Evolutionary conservation across 2,329 filamentous ascomycete species (phyloP).

Genomic region (Trichophyton verrucosum): DNA sequence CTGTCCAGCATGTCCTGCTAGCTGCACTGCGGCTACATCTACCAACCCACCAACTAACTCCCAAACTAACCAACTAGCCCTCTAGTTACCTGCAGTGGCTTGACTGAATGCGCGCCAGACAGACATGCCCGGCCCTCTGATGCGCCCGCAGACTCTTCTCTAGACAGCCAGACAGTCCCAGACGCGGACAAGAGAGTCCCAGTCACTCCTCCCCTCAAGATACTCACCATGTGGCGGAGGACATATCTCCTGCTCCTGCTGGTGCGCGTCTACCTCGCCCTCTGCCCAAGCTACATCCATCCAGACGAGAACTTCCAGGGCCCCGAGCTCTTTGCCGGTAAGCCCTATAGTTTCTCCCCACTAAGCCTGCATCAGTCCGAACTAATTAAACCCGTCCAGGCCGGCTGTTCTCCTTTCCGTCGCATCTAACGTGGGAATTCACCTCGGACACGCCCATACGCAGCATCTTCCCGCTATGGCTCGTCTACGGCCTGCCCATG

Average conservation of each 20-base stretch:
- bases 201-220: too few relatives aligned
- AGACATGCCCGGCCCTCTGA: not conserved
- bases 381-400: slow-evolving; percentile 40
- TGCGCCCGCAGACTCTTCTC: not conserved
- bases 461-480: slow-evolving; percentile 94
- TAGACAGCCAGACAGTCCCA: too few relatives aligned
- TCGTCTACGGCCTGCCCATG: slow-evolving; percentile 88
- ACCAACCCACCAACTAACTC: too few relatives aligned
- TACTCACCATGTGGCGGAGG: slow-evolving; percentile 67
- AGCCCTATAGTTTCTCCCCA: not conserved
- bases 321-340: slow-evolving; percentile 85
- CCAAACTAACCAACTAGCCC: not conserved
- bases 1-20: not conserved
- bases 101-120: not conserved
- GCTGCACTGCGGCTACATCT: too few relatives aligned
- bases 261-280: slow-evolving; percentile 82
- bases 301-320: slow-evolving; percentile 99
- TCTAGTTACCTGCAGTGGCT: not conserved
- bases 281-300: slow-evolving; percentile 92
- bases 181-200: too few relatives aligned
- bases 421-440: slow-evolving; percentile 91
- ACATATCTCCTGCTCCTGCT: slow-evolving; percentile 73
- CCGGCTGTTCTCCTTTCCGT: slow-evolving; percentile 83
- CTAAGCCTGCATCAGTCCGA: not conserved
- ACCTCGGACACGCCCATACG: slow-evolving; percentile 77